Base-by-base conservation (phyloP, 2,329 filamentous ascomycete species). In the Pyricularia grisea region DNA sequence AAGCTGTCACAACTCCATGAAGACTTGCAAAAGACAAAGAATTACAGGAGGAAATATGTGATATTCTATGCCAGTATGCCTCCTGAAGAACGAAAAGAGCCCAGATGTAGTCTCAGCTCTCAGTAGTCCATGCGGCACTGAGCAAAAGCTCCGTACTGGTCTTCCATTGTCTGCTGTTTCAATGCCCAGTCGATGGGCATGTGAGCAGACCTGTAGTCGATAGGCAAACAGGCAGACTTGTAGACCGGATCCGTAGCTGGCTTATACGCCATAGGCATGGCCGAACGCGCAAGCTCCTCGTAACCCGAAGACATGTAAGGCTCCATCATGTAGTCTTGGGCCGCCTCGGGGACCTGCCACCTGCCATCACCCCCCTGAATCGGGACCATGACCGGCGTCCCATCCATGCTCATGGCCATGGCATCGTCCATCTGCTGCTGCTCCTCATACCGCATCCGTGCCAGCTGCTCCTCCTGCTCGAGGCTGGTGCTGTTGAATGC, bases 231-330 rank as follows among this genome's bases (percentile, higher is more conserved):
- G 74, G 78, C 71, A 70, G 75, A 76, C 71, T 78, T 84, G 76
- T 92, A 93, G n/a, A 90, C 90, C 0, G 91, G 90, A 72, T 93
- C 90, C 2, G 85, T 88, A 0, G 89, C 84, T 12, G 81, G 81
- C 20, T 79, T 84, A 78, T 89, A 90, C 25, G 73, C 73, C 27
- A 74, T 75, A 5, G 75, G 76, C 66, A 78, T 79, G 14, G 33
- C 6, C n/a, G 68, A 63, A 70, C 83, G 82, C 70, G 90, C 87
- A 69, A 91, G 80, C 75, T 87, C 83, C 74, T 92, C 90, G 76
- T 97, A 97, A 17, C 93, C 93, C 7, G 88, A 90, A 66, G 87
- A 78, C 86, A 97, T 96, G 78, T 97, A 97, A 0, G 93, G 93
- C 78, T 96, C 92, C 58, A 86, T 87, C 58, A 86, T 87, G 71